Percentiles rank a stretch among this genome's conserved stretches.
These are phyloP conservation scores for Rhododendron henanense DNA, from an alignment of 148 eudicot genomes.

Conservation along the genomic window DNA sequence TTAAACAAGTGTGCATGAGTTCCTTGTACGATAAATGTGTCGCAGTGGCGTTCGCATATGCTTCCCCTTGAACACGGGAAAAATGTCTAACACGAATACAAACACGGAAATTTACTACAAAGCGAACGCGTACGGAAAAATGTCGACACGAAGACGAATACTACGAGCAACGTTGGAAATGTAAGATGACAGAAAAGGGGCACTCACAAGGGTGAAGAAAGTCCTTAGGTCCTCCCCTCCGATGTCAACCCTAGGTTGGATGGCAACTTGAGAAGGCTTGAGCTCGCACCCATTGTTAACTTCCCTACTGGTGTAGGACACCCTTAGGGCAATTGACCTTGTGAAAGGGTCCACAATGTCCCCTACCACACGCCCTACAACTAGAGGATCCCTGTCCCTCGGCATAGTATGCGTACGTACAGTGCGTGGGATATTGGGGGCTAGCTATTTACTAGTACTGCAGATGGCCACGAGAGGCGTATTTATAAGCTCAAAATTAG, in stretches of 20 bases:
- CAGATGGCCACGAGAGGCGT: background rate
- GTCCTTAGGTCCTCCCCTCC: conserved; percentile 79
- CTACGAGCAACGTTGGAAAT: background rate
- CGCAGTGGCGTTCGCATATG: no score
- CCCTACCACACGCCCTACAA: conserved; percentile 69
- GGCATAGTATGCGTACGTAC: background rate
- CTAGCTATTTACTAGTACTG: background rate
- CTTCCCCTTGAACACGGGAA: no score
- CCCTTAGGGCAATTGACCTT: conserved; percentile 40
- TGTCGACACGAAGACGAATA: background rate
- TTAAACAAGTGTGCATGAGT: no score
- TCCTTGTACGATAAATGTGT: no score
- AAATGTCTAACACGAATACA: no score
- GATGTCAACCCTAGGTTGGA: conserved; percentile 65
- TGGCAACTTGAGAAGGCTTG: conserved; percentile 73
- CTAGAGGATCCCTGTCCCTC: conserved; percentile 63
- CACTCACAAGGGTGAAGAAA: conserved; percentile 68
- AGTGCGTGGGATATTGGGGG: no score
- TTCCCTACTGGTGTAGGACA: conserved; percentile 24
- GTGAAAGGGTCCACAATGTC: conserved; percentile 76
- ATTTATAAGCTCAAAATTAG: background rate
- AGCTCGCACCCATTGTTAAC: conserved; percentile 68
- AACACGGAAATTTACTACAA: no score
- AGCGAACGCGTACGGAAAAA: no score
- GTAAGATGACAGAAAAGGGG: background rate